These are phyloP conservation scores for Dunaliella sp. DNA, from an alignment of 139 green algal genomes.

Conservation along the genomic window DNA sequence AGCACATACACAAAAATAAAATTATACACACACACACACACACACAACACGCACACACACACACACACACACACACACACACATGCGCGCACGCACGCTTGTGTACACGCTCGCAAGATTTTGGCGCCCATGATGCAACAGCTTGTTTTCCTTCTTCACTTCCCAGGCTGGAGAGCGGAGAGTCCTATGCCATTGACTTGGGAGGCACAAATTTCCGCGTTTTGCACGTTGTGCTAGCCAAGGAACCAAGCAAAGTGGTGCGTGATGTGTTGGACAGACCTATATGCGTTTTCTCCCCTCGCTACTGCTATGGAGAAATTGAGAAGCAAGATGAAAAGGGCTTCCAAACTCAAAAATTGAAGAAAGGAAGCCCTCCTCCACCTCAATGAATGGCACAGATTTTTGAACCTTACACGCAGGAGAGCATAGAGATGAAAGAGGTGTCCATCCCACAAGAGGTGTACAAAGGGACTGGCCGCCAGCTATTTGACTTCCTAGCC, in stretches of 20 bases:
- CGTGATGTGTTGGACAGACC: too few species aligned
- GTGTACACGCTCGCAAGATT: not conserved
- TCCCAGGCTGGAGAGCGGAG: conserved; percentile 66
- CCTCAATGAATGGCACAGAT: too few species aligned
- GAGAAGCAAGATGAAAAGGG: too few species aligned
- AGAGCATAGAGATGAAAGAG: conserved; percentile 39
- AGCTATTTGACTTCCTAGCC: conserved; percentile 79
- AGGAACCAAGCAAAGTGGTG: conserved; percentile 39
- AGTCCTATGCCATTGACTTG: conserved; percentile 82
- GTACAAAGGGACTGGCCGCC: conserved; percentile 41
- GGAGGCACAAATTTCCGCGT: conserved; percentile 89
- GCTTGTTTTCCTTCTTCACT: not conserved
- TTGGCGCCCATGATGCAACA: not conserved
- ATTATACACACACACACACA: not conserved
- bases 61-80: too few species aligned
- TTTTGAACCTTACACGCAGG: not conserved
- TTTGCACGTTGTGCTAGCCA: conserved; percentile 50
- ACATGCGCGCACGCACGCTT: not conserved
- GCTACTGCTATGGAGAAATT: too few species aligned
- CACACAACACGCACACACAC: too few species aligned
- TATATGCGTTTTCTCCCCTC: too few species aligned
- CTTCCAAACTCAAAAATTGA: too few species aligned
- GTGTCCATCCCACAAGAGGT: conserved; percentile 51
- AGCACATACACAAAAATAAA: not conserved
- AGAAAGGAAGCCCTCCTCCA: too few species aligned